Evolutionary conservation across 164 flowering plant genomes (phyloP), one percentile per base, ranked within the genome.

Genomic region (Brasenia schreberi): DNA sequence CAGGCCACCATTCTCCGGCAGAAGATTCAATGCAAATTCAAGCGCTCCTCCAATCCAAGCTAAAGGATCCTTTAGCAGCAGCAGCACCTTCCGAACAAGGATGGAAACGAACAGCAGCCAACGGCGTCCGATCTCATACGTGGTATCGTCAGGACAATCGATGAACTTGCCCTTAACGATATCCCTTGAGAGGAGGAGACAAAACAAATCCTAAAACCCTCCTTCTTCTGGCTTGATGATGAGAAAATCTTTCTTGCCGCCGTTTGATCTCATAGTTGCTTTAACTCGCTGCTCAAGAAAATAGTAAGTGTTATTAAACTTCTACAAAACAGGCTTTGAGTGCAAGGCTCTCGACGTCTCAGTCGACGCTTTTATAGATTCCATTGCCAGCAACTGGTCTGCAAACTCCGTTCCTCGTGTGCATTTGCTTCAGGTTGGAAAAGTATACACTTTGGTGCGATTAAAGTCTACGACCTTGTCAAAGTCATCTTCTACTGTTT

Each of bases 101-200:
- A 84, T 10, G 58, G 90, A 81, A 62, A 80, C 10, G 69, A 84
- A 76, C 16, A 86, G 71, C 59, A 81, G 18, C 86, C 86, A 84
- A 71, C 90, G 69, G 0, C 71, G 72, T 4, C 33, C 5, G 4
- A 76, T 66, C 43, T 63, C 68, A 14, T 6, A 42, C 42, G 18
- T 18, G 0, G 18, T 17, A 7, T 64, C 80, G 12, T 66, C 74
- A 0, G 75, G 66, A 39, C 64, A 67, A 0, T 80, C 76, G 4
- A 83, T 61, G 67, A 78, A 83, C 7, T 49, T 68, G 70, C 71
- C 71, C 10, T 66, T 63, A 14, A 65, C 45, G 19, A 77, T 11
- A 0, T 74, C 62, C n/a, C 66, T 7, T 14, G 71, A 70, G 49
- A 18, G 65, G 10, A 85, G 59, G 33, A 82, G 69, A 11, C 68